phyloP scores from a whole-genome alignment of 2,329 filamentous ascomycete genomes.

The Onygena corvina region DNA sequence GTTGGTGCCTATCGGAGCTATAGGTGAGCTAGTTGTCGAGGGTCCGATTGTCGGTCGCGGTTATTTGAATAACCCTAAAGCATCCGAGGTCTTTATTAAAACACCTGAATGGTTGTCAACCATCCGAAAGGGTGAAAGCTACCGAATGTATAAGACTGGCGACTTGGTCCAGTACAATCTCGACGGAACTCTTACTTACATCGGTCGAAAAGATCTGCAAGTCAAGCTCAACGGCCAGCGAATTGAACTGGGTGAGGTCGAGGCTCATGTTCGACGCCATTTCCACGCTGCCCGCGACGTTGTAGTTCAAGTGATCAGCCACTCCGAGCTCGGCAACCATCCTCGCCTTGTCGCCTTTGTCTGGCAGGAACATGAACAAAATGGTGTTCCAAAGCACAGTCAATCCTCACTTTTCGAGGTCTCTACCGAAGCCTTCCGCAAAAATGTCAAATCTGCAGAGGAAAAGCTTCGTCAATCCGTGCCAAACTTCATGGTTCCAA shows the following conservation, averaged over 20 bases:
- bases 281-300: constrained; percentile 4
- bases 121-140: background rate
- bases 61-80: constrained; percentile 23
- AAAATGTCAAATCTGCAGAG: constrained; percentile 1
- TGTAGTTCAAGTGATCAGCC: constrained; percentile 7
- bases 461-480: constrained; percentile 9
- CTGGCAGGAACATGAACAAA: constrained; percentile 9
- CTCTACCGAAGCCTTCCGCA: background rate
- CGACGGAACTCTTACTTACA: constrained; percentile 14
- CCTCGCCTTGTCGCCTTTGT: constrained; percentile 11
- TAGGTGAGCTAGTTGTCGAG: constrained; percentile 43
- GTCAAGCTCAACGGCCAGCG: constrained; percentile 76
- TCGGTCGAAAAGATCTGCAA: constrained; percentile 38
- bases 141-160: constrained; percentile 19
- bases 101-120: constrained; percentile 15
- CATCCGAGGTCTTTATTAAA: constrained; percentile 15
- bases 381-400: background rate
- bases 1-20: constrained; percentile 43
- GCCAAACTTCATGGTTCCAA: constrained; percentile 18
- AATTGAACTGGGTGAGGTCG: constrained; percentile 74
- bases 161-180: constrained; percentile 18
- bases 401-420: background rate
- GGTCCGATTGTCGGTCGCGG: constrained; percentile 29
- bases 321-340: constrained; percentile 1
- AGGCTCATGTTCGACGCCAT: constrained; percentile 45